Evolutionary conservation across 2,329 filamentous ascomycete genomes (phyloP).

Genomic region (Penicillium digitatum): DNA sequence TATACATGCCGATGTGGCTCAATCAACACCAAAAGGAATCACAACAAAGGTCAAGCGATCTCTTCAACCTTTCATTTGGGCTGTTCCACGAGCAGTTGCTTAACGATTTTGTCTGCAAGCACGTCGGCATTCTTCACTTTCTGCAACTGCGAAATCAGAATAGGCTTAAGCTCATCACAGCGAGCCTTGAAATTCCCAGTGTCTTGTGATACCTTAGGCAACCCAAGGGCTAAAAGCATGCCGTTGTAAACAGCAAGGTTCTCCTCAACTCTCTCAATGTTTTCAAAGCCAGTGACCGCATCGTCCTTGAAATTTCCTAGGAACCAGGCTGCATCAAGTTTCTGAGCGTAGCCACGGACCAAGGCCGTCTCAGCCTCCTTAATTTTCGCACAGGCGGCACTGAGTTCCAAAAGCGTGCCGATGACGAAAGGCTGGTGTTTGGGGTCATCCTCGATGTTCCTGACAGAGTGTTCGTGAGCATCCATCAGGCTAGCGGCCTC

Average conservation of each 20-base stretch:
- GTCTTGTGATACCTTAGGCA: not conserved
- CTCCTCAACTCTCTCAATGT: conserved; percentile 25
- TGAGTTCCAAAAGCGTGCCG: conserved; percentile 44
- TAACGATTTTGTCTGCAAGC: conserved; percentile 26
- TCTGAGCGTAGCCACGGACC: conserved; percentile 40
- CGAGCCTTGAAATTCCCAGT: not conserved
- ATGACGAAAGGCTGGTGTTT: conserved; percentile 42
- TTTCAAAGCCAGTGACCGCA: conserved; percentile 16
- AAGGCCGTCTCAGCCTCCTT: conserved; percentile 40
- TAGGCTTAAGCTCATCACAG: not conserved
- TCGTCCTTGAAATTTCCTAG: conserved; percentile 23
- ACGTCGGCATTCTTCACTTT: conserved; percentile 1
- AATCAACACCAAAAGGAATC: conserved; percentile 5
- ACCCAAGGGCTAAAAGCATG: conserved; percentile 37
- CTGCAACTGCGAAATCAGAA: conserved; percentile 44
- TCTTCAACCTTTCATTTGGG: not conserved
- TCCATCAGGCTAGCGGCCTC: conserved; percentile 38
- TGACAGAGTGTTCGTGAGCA: conserved; percentile 29
- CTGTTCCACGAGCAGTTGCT: not conserved
- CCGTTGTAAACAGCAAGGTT: conserved; percentile 41
- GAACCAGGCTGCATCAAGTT: conserved; percentile 35
- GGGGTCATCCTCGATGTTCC: conserved; percentile 30
- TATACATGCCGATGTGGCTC: conserved; percentile 17
- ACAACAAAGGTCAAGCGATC: not conserved
- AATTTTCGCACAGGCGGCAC: conserved; percentile 42